These are phyloP conservation scores for Salix caprea DNA, from an alignment of 345 rosid genomes.

Conservation along the genomic window DNA sequence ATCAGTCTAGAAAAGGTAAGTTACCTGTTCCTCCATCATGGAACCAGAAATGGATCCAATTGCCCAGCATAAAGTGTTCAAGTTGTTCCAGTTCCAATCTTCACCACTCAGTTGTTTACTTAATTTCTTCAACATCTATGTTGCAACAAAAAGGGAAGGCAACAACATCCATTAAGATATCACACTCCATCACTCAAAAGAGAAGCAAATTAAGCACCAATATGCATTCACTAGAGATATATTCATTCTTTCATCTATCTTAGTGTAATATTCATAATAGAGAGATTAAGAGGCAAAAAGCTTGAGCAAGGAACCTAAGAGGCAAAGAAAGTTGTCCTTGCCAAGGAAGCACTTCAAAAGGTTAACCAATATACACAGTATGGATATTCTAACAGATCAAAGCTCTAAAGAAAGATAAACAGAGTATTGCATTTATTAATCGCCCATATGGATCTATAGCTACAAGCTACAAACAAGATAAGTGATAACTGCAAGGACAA, in stretches of 20 bases:
- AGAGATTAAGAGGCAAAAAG: not conserved
- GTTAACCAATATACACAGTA: not conserved
- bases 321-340: not conserved
- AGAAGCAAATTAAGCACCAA: not conserved
- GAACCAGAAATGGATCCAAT: slow-evolving; percentile 99
- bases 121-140: slow-evolving; percentile 92
- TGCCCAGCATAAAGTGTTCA: slow-evolving; percentile 98
- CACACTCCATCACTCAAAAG: not conserved
- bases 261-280: not conserved
- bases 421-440: not conserved
- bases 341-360: not conserved
- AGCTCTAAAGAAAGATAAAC: not conserved
- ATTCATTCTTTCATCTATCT: not conserved
- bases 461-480: not conserved
- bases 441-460: not conserved
- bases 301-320: not conserved
- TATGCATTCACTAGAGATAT: not conserved
- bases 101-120: slow-evolving; percentile 92
- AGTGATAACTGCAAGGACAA: not conserved
- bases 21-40: slow-evolving; percentile 98
- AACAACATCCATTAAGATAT: slow-evolving; percentile 4
- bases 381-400: not conserved
- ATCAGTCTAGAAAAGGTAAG: not conserved
- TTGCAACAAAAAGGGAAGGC: slow-evolving; percentile 3
- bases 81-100: slow-evolving; percentile 98